A percentile compares a stretch with the other conserved stretches of the same genome.
phyloP scores from a whole-genome alignment of 306 rosid species.

The Inga laurina region DNA sequence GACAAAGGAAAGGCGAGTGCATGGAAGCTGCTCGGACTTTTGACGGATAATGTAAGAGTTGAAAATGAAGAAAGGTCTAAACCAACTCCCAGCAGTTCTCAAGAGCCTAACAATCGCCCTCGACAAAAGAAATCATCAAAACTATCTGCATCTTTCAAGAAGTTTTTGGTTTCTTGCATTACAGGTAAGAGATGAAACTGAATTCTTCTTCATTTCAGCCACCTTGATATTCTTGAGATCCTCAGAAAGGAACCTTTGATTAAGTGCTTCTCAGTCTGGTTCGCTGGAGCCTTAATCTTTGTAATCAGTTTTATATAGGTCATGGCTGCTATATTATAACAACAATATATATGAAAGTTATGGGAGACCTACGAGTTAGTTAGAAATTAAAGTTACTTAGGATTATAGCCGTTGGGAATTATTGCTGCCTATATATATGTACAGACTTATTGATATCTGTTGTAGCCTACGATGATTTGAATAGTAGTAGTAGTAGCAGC shows the following conservation, averaged over 20 bases:
- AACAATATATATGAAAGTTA: too few relatives aligned
- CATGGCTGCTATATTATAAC: background rate
- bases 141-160: constrained; percentile 47
- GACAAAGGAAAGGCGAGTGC: constrained; percentile 63
- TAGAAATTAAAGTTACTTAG: too few relatives aligned
- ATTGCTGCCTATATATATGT: too few relatives aligned
- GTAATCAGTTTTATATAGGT: constrained; percentile 7
- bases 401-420: too few relatives aligned
- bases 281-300: constrained; percentile 8
- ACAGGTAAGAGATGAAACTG: constrained; percentile 45
- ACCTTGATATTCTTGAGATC: background rate
- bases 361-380: too few relatives aligned
- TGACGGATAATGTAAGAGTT: constrained; percentile 43
- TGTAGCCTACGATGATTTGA: too few relatives aligned
- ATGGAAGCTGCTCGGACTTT: constrained; percentile 59
- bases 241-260: background rate
- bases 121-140: constrained; percentile 52
- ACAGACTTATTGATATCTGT: too few relatives aligned
- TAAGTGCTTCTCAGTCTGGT: constrained; percentile 11
- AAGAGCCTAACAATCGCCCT: constrained; percentile 26
- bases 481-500: too few relatives aligned
- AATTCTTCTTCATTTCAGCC: constrained; percentile 18
- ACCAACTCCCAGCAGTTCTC: constrained; percentile 34
- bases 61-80: constrained; percentile 36
- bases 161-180: constrained; percentile 34